Conservation (phyloP, 2,329 filamentous ascomycete species). For the Aspergillus alliaceus region DNA sequence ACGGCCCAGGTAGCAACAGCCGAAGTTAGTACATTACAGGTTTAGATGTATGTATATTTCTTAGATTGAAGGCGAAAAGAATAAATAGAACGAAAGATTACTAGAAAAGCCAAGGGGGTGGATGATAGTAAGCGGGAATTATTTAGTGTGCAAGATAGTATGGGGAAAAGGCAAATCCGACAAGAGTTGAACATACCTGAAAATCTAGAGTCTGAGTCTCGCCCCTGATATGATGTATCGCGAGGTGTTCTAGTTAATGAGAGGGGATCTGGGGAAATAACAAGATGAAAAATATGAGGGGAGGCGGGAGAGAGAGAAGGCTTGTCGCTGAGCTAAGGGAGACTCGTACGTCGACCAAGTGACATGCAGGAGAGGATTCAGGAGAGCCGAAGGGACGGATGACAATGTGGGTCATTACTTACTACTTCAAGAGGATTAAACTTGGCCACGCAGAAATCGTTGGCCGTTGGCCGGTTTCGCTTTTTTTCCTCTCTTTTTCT, state of each 20-base stretch:
- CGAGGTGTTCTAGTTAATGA: not conserved
- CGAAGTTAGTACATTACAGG: not conserved
- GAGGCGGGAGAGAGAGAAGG: not conserved
- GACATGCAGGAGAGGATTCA: constrained; percentile 9
- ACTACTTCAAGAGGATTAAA: not conserved
- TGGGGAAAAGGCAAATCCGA: not conserved
- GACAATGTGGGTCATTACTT: constrained; percentile 5
- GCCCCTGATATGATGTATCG: not conserved
- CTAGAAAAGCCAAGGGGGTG: not conserved
- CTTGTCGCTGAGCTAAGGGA: not conserved
- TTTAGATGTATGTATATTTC: no score
- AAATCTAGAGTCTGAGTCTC: not conserved
- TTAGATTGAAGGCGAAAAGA: not conserved
- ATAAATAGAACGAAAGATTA: not conserved
- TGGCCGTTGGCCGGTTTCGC: not conserved
- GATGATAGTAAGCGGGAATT: not conserved
- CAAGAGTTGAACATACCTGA: not conserved
- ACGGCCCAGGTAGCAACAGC: not conserved
- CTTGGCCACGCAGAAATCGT: constrained; percentile 1
- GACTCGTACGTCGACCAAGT: not conserved
- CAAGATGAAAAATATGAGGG: not conserved
- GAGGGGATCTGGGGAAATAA: not conserved
- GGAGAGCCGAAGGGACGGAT: constrained; percentile 7
- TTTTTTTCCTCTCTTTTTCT: not conserved
- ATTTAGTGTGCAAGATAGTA: not conserved